Conservation (phyloP, 2,329 filamentous ascomycete genomes). For the Coniochaeta sp. region DNA sequence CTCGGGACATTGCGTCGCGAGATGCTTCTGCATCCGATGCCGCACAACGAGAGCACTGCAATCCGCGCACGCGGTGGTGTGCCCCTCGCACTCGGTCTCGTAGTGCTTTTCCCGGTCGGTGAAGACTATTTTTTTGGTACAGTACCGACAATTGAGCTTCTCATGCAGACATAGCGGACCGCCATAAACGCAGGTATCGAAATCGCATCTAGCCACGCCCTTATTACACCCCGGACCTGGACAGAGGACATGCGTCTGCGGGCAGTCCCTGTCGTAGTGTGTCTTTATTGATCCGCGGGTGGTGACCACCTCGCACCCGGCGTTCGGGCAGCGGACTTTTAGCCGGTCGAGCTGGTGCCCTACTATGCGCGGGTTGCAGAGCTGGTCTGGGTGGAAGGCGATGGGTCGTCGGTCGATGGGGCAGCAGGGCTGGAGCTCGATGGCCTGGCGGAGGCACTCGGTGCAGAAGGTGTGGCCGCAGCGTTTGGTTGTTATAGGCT, state of each 20-base stretch:
- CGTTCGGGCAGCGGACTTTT: conserved; percentile 51
- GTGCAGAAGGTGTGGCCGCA: conserved; percentile 63
- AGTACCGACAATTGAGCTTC: conserved; percentile 39
- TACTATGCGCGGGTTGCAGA: conserved; percentile 33
- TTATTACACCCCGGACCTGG: conserved; percentile 44
- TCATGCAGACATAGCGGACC: conserved; percentile 13
- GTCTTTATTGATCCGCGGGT: conserved; percentile 47
- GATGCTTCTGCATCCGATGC: conserved; percentile 39
- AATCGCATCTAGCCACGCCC: conserved; percentile 42
- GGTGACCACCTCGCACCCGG: conserved; percentile 43
- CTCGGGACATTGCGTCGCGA: conserved; percentile 36
- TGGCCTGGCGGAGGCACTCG: conserved; percentile 42
- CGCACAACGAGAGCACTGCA: conserved; percentile 39
- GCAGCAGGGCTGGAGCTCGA: conserved; percentile 37
- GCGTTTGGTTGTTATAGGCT: conserved; percentile 48
- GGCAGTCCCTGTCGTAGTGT: conserved; percentile 51
- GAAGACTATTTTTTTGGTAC: conserved; percentile 40
- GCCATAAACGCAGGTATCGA: conserved; percentile 5
- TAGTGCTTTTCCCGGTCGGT: conserved; percentile 39
- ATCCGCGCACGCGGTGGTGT: conserved; percentile 39
- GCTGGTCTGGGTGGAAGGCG: conserved; percentile 23
- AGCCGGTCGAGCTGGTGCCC: conserved; percentile 55
- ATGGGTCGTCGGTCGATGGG: conserved; percentile 50
- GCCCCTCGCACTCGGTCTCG: conserved; percentile 34
- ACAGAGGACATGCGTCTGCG: conserved; percentile 49